A percentile compares a stretch with the other conserved stretches of the same genome.
Conservation (phyloP, 192 early-diverging fungal genomes). For the Haplosporangium gracile region DNA sequence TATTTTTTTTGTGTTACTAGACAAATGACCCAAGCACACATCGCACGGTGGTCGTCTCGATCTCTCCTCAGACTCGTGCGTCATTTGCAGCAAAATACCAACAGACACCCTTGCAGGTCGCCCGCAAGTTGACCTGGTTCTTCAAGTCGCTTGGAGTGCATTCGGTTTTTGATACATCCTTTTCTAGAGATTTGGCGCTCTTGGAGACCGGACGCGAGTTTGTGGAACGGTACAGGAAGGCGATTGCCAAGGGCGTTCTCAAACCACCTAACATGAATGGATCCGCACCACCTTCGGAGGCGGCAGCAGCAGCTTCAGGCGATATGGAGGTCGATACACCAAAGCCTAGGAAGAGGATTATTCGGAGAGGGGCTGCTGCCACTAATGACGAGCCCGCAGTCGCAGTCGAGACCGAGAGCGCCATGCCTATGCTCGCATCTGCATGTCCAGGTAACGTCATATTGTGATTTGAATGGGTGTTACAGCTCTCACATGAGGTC, state of each 20-base stretch:
- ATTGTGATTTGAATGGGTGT: neutral
- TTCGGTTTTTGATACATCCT: conserved; percentile 90
- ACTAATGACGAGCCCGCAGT: conserved; percentile 34
- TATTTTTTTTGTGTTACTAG: conserved; percentile 3
- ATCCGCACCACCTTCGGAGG: neutral
- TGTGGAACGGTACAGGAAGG: conserved; percentile 75
- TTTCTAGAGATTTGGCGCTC: conserved; percentile 90
- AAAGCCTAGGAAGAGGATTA: conserved; percentile 53
- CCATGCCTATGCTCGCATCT: conserved; percentile 37
- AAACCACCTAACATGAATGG: conserved; percentile 24
- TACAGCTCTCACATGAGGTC: neutral
- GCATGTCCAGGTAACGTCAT: conserved; percentile 46
- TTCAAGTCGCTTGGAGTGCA: conserved; percentile 89
- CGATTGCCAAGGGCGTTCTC: conserved; percentile 55
- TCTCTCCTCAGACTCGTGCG: conserved; percentile 92
- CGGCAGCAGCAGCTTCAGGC: neutral
- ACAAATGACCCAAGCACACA: conserved; percentile 54
- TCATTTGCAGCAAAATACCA: conserved; percentile 91
- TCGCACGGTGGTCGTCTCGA: conserved; percentile 84
- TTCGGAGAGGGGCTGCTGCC: conserved; percentile 49
- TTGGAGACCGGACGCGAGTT: conserved; percentile 91
- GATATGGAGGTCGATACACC: conserved; percentile 43
- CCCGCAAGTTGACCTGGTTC: conserved; percentile 77
- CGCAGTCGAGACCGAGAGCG: conserved; percentile 37
- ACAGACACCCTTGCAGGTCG: conserved; percentile 75